Evolutionary conservation across 202 grass and related monocot genomes (phyloP), one percentile per base, ranked within the genome.

Genomic region (Panicum hallii): DNA sequence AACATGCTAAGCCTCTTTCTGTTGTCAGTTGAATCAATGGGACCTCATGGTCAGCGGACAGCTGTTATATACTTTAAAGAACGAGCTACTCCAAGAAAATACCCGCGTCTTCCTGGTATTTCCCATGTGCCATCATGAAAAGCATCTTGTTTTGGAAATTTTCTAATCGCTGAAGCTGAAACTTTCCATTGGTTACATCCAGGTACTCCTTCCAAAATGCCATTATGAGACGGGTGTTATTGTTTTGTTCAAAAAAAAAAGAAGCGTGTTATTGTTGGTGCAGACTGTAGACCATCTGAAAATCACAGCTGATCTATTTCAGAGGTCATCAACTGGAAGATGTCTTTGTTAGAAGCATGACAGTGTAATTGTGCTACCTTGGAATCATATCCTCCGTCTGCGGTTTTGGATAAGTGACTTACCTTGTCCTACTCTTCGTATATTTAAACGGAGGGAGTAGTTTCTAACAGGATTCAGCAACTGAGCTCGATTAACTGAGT

Each of bases 151-250:
- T 36, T 34, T 16, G 17, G 15, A 42, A 80, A 49, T 77, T 56
- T 77, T 63, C 26, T 63, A 32, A 63, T 63, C 4, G 0, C n/a
- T 66, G 28, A 23, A 44, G 72, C 74, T 82, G 49, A 65, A 77
- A 70, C 3, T 19, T 63, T 42, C 54, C 13, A 0, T 46, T 87
- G 45, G 16, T 80, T 80, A 10, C 84, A 83, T 72, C 69, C 90
- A 88, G 93, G 93, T 70, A 91, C 90, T 53, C 91, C 91, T 77
- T 94, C 88, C 19, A 99, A 99, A 74, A 85, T 82, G 54, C 91
- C 97, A 65, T 80, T 99, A 83, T 99, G 82, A 99, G 15, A 86
- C 82, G 57, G 7, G 11, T 53, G 70, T 57, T 26, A 23, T 43
- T 82, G 26, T 17, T 65, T 26, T 26, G 0, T 26, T 26, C 26